A percentile compares a stretch with the other conserved stretches of the same genome.
Conservation (phyloP, 1,284 basidiomycete genomes). For the Stereum hirsutum region DNA sequence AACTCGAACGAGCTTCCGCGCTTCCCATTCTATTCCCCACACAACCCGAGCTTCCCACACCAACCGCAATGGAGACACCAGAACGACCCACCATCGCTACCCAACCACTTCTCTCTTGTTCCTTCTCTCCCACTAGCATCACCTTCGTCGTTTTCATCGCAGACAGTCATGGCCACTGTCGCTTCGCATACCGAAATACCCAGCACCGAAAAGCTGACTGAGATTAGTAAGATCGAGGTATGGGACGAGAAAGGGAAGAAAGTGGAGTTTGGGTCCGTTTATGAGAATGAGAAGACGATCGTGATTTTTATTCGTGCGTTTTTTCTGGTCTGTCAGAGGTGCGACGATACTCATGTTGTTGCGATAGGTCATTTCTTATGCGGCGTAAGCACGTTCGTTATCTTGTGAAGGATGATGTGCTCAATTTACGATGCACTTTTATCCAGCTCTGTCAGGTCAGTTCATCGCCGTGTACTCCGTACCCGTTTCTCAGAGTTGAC, state of each 20-base stretch:
- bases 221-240: too few relatives aligned
- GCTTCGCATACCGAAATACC: too few relatives aligned
- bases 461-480: not conserved
- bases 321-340: slow-evolving; percentile 6
- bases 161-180: too few relatives aligned
- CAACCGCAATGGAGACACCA: too few relatives aligned
- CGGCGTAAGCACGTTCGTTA: slow-evolving; percentile 42
- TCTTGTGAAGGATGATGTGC: slow-evolving; percentile 13
- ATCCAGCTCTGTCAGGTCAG: slow-evolving; percentile 6
- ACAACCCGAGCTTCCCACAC: too few relatives aligned
- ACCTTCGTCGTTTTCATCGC: too few relatives aligned
- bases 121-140: too few relatives aligned
- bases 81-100: too few relatives aligned
- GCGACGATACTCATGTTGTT: not conserved
- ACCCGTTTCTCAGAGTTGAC: slow-evolving; percentile 1
- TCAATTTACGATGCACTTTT: not conserved
- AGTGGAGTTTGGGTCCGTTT: slow-evolving; percentile 40
- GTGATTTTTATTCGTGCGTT: slow-evolving; percentile 57
- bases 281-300: slow-evolving; percentile 38
- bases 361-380: slow-evolving; percentile 57
- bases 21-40: too few relatives aligned
- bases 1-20: too few relatives aligned
- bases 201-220: too few relatives aligned
- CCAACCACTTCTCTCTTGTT: too few relatives aligned
- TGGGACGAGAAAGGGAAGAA: slow-evolving; percentile 33